A percentile compares a stretch with the other conserved stretches of the same genome.
Evolutionary conservation across 805 yeast species (phyloP).

Genomic region (Candida easanensis): DNA sequence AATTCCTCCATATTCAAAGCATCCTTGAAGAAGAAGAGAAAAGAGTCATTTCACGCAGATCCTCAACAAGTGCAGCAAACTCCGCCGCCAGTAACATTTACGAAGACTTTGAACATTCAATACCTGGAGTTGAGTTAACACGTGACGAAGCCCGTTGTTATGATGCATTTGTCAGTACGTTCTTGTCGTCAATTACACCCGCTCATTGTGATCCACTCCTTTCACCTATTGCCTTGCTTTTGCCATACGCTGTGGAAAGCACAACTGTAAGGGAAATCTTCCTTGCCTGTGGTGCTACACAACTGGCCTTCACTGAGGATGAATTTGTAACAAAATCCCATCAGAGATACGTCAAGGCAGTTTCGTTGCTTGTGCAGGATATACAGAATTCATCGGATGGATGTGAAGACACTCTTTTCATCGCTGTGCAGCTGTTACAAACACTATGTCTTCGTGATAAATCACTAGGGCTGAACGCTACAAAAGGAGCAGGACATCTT

Average conservation of each 20-base stretch:
- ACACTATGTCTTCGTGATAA: slow-evolving; percentile 27
- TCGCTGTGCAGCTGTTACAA: slow-evolving; percentile 26
- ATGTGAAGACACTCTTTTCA: slow-evolving; percentile 26
- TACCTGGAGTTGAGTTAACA: slow-evolving; percentile 20
- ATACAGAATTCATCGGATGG: slow-evolving; percentile 21
- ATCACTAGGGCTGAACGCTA: slow-evolving; percentile 25
- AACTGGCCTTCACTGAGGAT: slow-evolving; percentile 22
- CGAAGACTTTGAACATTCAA: slow-evolving; percentile 12
- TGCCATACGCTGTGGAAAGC: slow-evolving; percentile 20
- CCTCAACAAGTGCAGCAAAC: slow-evolving; percentile 3
- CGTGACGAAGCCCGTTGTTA: slow-evolving; percentile 21
- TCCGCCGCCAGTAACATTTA: not conserved
- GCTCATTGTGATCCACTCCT: slow-evolving; percentile 22
- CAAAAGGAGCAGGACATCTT: slow-evolving; percentile 26
- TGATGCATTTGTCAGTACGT: slow-evolving; percentile 20
- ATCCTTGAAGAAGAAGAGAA: slow-evolving; percentile 8
- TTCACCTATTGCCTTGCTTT: slow-evolving; percentile 19
- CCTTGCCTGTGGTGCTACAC: slow-evolving; percentile 28
- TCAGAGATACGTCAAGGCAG: slow-evolving; percentile 21
- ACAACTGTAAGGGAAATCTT: slow-evolving; percentile 22
- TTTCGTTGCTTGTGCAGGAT: slow-evolving; percentile 19
- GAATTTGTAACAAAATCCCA: slow-evolving; percentile 16
- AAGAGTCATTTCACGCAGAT: not conserved
- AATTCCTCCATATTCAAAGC: slow-evolving; percentile 24
- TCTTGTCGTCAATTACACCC: slow-evolving; percentile 24